These are phyloP conservation scores for Didymella arachidicola DNA, from an alignment of 2,329 filamentous ascomycete genomes.

Conservation along the genomic window DNA sequence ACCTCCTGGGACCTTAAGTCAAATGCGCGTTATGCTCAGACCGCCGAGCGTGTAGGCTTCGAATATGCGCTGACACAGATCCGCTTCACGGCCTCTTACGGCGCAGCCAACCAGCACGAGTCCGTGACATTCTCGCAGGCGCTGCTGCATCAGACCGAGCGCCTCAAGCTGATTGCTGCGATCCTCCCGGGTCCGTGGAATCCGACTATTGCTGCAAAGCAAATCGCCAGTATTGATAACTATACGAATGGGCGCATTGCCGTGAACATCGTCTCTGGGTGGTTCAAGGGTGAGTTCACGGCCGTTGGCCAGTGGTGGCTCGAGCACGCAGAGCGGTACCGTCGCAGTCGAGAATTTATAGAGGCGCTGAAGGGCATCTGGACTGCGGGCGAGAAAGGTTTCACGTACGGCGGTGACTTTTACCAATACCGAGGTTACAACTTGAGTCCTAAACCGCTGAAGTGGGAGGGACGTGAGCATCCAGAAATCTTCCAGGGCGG, in stretches of 20 bases:
- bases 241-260: constrained; percentile 61
- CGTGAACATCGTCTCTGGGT: constrained; percentile 62
- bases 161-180: constrained; percentile 61
- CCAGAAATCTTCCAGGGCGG: constrained; percentile 64
- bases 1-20: constrained; percentile 60
- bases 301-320: constrained; percentile 64
- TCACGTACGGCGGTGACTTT: constrained; percentile 61
- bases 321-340: constrained; percentile 62
- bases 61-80: constrained; percentile 63
- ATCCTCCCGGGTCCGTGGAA: constrained; percentile 52
- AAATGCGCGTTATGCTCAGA: constrained; percentile 60
- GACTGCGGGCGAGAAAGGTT: constrained; percentile 56
- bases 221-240: constrained; percentile 62
- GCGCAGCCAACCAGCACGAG: constrained; percentile 60
- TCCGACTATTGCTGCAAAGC: constrained; percentile 61
- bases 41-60: constrained; percentile 59
- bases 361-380: constrained; percentile 61
- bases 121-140: constrained; percentile 61
- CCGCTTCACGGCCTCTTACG: constrained; percentile 62
- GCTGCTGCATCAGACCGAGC: constrained; percentile 57
- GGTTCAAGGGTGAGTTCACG: constrained; percentile 63
- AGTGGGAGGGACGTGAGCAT: constrained; percentile 47
- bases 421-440: constrained; percentile 62
- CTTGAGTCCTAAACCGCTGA: constrained; percentile 60
- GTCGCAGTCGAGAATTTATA: constrained; percentile 61